Evolutionary conservation across 2,329 filamentous ascomycete species (phyloP).

Genomic region (Plenodomus tracheiphilus): DNA sequence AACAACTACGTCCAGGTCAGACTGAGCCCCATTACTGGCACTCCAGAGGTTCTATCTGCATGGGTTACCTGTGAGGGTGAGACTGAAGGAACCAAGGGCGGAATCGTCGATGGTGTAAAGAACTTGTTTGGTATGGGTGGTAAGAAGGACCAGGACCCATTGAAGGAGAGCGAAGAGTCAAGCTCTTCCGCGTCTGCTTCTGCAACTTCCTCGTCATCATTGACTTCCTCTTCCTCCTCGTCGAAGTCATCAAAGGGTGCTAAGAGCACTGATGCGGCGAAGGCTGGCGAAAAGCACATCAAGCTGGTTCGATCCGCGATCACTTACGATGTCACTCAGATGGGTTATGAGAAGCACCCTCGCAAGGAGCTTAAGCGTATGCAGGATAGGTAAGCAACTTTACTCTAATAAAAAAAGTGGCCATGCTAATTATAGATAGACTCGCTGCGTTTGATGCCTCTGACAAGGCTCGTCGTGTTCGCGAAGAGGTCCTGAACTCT

Average conservation of each 20-base stretch:
- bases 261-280: conserved; percentile 55
- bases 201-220: conserved; percentile 51
- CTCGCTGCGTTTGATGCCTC: conserved; percentile 84
- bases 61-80: conserved; percentile 84
- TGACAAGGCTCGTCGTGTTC: conserved; percentile 72
- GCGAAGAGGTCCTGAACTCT: conserved; percentile 87
- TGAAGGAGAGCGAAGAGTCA: conserved; percentile 59
- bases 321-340: conserved; percentile 48
- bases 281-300: conserved; percentile 52
- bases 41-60: conserved; percentile 77
- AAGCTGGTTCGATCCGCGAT: conserved; percentile 58
- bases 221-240: conserved; percentile 49
- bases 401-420: background rate
- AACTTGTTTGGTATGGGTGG: conserved; percentile 93
- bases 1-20: conserved; percentile 78
- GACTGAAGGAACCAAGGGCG: conserved; percentile 69
- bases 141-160: conserved; percentile 76
- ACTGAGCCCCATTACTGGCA: conserved; percentile 71
- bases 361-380: conserved; percentile 63
- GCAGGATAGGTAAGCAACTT: conserved; percentile 56
- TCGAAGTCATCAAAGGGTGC: conserved; percentile 51
- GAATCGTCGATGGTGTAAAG: conserved; percentile 91
- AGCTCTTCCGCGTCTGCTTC: conserved; percentile 7
- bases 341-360: conserved; percentile 60
- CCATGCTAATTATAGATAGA: conserved; percentile 48